Percentiles rank a stretch among this genome's conserved stretches.
These are phyloP conservation scores for Cronartium ribicola DNA, from an alignment of 1,284 basidiomycete species.

Conservation along the genomic window DNA sequence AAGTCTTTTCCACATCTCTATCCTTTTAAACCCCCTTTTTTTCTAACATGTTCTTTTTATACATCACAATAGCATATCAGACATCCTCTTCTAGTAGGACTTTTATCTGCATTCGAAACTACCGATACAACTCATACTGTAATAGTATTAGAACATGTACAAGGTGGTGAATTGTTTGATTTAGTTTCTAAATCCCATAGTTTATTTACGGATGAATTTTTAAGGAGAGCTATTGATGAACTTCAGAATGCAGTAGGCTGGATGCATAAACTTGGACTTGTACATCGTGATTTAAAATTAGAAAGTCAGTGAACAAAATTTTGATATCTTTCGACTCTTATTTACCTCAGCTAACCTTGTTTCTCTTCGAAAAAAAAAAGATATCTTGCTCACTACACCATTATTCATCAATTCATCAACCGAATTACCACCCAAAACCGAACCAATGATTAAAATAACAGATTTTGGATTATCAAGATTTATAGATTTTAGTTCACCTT, in stretches of 20 bases:
- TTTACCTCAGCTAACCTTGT: neutral
- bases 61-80: conserved; percentile 65
- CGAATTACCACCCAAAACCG: conserved; percentile 10
- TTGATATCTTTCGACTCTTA: neutral
- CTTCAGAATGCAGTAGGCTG: conserved; percentile 74
- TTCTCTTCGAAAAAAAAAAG: conserved; percentile 49
- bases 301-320: conserved; percentile 68
- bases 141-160: conserved; percentile 71
- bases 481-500: conserved; percentile 65
- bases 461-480: conserved; percentile 88
- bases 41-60: neutral
- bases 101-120: conserved; percentile 70
- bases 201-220: conserved; percentile 59
- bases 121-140: conserved; percentile 63
- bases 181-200: conserved; percentile 58
- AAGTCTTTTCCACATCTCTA: too few species aligned
- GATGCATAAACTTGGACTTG: conserved; percentile 81
- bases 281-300: conserved; percentile 89
- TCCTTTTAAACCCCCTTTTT: neutral
- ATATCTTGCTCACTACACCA: conserved; percentile 60
- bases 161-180: conserved; percentile 79
- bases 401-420: conserved; percentile 52
- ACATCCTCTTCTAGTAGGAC: conserved; percentile 75
- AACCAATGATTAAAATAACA: conserved; percentile 69
- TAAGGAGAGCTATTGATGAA: conserved; percentile 73